Percentiles rank a stretch among this genome's conserved stretches.
phyloP scores from a whole-genome alignment of 2,329 filamentous ascomycete species.

The Trichoderma arundinaceum region DNA sequence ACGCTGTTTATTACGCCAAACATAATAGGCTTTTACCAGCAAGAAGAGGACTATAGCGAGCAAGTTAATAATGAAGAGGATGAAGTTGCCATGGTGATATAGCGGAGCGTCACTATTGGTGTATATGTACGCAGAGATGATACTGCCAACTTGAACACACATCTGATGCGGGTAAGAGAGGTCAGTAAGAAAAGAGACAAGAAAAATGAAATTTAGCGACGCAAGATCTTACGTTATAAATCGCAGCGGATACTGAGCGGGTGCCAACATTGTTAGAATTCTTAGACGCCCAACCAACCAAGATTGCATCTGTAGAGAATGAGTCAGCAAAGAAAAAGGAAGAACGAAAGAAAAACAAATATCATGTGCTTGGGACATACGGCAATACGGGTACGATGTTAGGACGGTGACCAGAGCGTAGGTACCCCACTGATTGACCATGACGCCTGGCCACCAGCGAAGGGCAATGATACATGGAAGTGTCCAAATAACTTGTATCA shows the following conservation, averaged over 20 bases:
- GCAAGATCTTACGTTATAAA: conserved; percentile 16
- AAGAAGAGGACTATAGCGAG: conserved; percentile 17
- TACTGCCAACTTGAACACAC: conserved; percentile 22
- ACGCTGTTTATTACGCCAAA: conserved; percentile 11
- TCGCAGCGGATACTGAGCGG: conserved; percentile 20
- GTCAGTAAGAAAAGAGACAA: neutral
- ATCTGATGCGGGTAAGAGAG: neutral
- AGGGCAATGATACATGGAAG: conserved; percentile 25
- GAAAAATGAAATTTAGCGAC: too few relatives aligned
- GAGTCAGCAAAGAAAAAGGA: neutral
- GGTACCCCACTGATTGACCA: conserved; percentile 25
- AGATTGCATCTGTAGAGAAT: neutral
- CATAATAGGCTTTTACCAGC: conserved; percentile 6
- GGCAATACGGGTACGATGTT: conserved; percentile 28
- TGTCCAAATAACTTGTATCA: conserved; percentile 23
- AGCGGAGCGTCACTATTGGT: conserved; percentile 6
- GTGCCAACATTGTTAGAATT: conserved; percentile 27
- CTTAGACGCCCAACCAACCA: conserved; percentile 25
- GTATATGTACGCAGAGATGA: conserved; percentile 24
- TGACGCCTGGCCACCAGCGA: conserved; percentile 24
- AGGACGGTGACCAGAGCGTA: conserved; percentile 24
- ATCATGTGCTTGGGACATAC: neutral
- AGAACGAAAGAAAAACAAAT: too few relatives aligned
- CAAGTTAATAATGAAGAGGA: conserved; percentile 20
- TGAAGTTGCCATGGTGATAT: conserved; percentile 17